A percentile compares a stretch with the other conserved stretches of the same genome.
phyloP scores from a whole-genome alignment of 2,329 filamentous ascomycete species.

The Pezizomycotina sp. region DNA sequence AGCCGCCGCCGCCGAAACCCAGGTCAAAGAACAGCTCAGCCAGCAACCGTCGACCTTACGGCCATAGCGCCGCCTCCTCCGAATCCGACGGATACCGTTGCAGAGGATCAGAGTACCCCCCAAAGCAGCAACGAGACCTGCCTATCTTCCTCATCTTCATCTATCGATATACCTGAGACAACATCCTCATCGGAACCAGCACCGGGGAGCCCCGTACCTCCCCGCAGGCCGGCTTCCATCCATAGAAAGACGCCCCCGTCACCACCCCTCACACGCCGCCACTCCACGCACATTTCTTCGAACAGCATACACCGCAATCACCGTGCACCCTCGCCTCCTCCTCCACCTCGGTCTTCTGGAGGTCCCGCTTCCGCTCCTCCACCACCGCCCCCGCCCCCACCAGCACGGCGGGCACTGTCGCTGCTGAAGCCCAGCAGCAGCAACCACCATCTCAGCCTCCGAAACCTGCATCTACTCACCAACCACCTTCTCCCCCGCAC shows the following conservation, averaged over 20 bases:
- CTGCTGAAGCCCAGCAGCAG: constrained; percentile 9
- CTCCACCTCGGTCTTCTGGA: constrained; percentile 1
- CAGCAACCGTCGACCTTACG: no score
- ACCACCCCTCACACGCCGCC: constrained; percentile 13
- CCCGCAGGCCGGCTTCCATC: no score
- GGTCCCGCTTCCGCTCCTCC: constrained; percentile 7
- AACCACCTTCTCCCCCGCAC: no score
- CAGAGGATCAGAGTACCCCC: constrained; percentile 1
- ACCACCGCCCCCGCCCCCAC: constrained; percentile 19
- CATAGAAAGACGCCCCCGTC: constrained; percentile 12
- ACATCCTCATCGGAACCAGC: constrained; percentile 5
- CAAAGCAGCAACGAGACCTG: constrained; percentile 5
- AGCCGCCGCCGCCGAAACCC: no score
- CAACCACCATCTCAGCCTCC: constrained; percentile 6
- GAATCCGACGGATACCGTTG: constrained; percentile 12
- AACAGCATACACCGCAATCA: no score
- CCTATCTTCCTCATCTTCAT: constrained; percentile 5
- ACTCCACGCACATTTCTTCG: constrained; percentile 5
- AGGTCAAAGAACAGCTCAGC: no score
- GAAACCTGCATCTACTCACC: no score
- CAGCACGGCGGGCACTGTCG: constrained; percentile 17
- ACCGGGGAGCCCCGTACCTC: constrained; percentile 3
- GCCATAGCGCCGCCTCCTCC: no score
- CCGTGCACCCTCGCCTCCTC: background rate
- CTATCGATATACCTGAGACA: background rate